A percentile compares a stretch with the other conserved stretches of the same genome.
Evolutionary conservation across 108 stramenopile genomes (phyloP).

Genomic region (Cyclotella atomus): DNA sequence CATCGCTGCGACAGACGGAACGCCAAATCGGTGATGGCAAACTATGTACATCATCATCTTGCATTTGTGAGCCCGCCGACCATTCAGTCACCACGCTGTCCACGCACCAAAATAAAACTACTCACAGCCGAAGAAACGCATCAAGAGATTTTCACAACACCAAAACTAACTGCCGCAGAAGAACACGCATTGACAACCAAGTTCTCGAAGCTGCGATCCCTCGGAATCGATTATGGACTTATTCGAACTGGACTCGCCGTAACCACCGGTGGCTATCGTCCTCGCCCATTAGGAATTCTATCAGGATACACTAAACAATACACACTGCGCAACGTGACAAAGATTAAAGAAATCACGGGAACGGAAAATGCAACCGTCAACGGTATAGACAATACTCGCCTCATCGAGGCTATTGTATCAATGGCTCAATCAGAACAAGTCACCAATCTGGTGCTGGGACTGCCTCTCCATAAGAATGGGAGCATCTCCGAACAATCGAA

Average conservation of each 20-base stretch:
- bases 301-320: conserved; percentile 13
- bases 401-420: conserved; percentile 50
- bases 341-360: neutral
- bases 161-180: neutral
- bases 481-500: conserved; percentile 74
- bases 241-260: conserved; percentile 80
- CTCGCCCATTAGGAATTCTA: conserved; percentile 70
- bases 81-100: neutral
- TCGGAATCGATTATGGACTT: conserved; percentile 86
- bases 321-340: neutral
- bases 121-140: neutral
- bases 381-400: conserved; percentile 46
- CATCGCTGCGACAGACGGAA: neutral
- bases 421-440: conserved; percentile 57
- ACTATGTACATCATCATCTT: too few relatives aligned
- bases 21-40: neutral
- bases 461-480: conserved; percentile 85
- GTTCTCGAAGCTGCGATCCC: conserved; percentile 44
- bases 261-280: conserved; percentile 68
- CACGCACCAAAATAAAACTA: conserved; percentile 11
- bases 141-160: neutral
- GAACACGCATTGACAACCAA: neutral
- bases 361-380: neutral
- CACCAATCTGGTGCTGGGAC: conserved; percentile 68
- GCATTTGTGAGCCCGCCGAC: neutral